These are phyloP conservation scores for Lentinus polychrous DNA, from an alignment of 1,284 basidiomycete species.

Conservation along the genomic window DNA sequence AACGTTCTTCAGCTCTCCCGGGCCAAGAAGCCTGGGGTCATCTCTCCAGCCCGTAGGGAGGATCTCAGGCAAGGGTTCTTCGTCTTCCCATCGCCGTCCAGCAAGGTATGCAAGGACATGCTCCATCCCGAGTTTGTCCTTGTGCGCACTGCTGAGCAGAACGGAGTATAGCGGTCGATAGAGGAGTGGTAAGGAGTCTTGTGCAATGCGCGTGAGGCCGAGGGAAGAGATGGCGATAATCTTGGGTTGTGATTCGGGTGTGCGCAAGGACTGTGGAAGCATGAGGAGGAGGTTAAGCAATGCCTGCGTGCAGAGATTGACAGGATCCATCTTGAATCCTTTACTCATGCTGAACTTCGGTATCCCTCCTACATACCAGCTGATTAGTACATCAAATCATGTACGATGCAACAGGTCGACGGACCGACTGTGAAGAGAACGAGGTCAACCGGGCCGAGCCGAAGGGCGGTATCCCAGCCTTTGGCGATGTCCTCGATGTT, in stretches of 20 bases:
- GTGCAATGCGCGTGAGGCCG: constrained; percentile 41
- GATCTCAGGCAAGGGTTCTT: constrained; percentile 7
- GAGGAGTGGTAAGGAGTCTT: constrained; percentile 38
- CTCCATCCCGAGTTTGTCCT: constrained; percentile 54
- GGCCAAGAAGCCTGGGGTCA: constrained; percentile 29
- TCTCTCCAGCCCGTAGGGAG: constrained; percentile 30
- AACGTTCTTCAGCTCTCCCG: constrained; percentile 34
- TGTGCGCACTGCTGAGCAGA: constrained; percentile 37
- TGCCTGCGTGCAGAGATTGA: constrained; percentile 43
- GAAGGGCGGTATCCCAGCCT: constrained; percentile 37
- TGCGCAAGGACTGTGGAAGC: constrained; percentile 19
- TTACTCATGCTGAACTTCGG: constrained; percentile 34
- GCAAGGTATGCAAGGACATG: constrained; percentile 27
- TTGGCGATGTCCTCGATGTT: constrained; percentile 35
- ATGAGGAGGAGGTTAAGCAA: constrained; percentile 43
- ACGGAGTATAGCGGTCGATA: constrained; percentile 42
- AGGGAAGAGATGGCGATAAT: constrained; percentile 46
- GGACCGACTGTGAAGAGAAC: constrained; percentile 46
- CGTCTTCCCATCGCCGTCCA: constrained; percentile 29
- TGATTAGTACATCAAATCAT: background rate
- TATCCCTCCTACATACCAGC: constrained; percentile 28
- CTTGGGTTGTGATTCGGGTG: constrained; percentile 28
- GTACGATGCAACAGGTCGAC: constrained; percentile 10
- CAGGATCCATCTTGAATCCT: constrained; percentile 38
- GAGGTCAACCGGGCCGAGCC: constrained; percentile 31